Conservation (phyloP, 768 basidiomycete species). For the Suillus subaureus region DNA sequence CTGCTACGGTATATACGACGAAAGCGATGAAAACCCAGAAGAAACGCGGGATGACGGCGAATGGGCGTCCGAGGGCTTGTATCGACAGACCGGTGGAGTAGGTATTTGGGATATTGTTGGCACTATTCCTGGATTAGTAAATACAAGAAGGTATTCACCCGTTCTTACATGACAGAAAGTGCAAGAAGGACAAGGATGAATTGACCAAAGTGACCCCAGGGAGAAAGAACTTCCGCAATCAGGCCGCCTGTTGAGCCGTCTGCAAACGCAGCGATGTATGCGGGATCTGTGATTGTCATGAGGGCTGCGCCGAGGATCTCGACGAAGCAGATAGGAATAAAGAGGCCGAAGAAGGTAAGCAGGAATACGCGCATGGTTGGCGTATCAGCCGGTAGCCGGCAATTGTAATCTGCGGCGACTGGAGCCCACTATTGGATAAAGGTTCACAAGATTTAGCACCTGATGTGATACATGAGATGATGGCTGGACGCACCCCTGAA, state of each 20-base stretch:
- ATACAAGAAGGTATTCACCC: neutral
- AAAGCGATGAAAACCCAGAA: constrained; percentile 48
- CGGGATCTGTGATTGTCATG: constrained; percentile 43
- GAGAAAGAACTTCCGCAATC: constrained; percentile 44
- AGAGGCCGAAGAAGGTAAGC: constrained; percentile 53
- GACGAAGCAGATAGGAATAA: constrained; percentile 47
- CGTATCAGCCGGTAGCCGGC: constrained; percentile 48
- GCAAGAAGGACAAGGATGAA: constrained; percentile 45
- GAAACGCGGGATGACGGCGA: constrained; percentile 47
- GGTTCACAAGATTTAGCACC: neutral
- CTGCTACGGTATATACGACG: constrained; percentile 41
- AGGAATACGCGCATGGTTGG: constrained; percentile 45
- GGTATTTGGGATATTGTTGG: constrained; percentile 45
- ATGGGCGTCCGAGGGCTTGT: constrained; percentile 45
- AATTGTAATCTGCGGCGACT: constrained; percentile 58
- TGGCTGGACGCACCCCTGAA: constrained; percentile 36
- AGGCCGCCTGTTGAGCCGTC: constrained; percentile 46
- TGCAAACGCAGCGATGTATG: constrained; percentile 42
- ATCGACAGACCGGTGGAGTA: constrained; percentile 51
- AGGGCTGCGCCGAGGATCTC: constrained; percentile 39
- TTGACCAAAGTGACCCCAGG: constrained; percentile 45
- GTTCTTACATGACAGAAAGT: constrained; percentile 42
- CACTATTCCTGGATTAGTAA: constrained; percentile 20
- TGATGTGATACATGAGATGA: too few species aligned
- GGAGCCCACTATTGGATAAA: constrained; percentile 42